Conservation (phyloP, 805 yeast species). For the Danielozyma ontarioensis region DNA sequence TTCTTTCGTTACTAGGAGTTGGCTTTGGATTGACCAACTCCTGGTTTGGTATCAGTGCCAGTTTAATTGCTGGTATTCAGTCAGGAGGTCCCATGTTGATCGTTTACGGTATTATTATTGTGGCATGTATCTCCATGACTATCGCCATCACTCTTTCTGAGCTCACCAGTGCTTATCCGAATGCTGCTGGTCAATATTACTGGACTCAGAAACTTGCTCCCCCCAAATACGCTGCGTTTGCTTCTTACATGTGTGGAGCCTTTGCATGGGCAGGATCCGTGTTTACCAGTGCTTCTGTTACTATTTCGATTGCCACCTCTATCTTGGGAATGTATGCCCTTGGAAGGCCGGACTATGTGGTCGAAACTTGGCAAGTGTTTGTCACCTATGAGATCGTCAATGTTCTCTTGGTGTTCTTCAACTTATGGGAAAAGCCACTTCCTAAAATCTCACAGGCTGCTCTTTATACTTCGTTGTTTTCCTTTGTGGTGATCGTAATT, state of each 20-base stretch:
- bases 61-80: conserved; percentile 48
- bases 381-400: conserved; percentile 45
- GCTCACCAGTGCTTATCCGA: conserved; percentile 47
- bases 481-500: conserved; percentile 51
- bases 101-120: conserved; percentile 51
- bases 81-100: conserved; percentile 57
- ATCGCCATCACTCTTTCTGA: conserved; percentile 51
- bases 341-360: conserved; percentile 26
- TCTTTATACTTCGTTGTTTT: conserved; percentile 46
- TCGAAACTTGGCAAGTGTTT: conserved; percentile 51
- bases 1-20: conserved; percentile 48
- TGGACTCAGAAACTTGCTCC: conserved; percentile 57
- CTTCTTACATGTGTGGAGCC: conserved; percentile 57
- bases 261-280: conserved; percentile 59
- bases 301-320: conserved; percentile 48
- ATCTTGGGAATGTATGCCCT: conserved; percentile 48
- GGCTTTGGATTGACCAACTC: conserved; percentile 59
- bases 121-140: conserved; percentile 42
- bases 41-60: conserved; percentile 57
- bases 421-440: conserved; percentile 46
- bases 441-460: conserved; percentile 48
- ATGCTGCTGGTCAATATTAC: conserved; percentile 56
- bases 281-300: conserved; percentile 57
- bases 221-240: conserved; percentile 39
- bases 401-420: conserved; percentile 38